Base-by-base conservation (phyloP, 768 basidiomycete genomes). In the Kwoniella heveanensis region DNA sequence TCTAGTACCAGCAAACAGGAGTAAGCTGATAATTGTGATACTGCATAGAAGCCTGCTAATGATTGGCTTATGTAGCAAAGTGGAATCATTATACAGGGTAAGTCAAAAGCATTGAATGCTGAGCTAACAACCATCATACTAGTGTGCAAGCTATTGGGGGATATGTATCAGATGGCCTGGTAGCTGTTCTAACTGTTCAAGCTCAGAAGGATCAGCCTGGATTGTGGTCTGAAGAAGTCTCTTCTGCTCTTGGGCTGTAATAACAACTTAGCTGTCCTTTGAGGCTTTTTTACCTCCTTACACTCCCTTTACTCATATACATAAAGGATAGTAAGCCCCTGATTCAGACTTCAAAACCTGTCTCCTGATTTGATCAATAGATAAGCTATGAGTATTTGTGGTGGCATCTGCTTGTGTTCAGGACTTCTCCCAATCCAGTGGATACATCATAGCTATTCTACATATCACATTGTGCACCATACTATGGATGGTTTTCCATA, bases 81-180 rank as follows among this genome's bases (percentile, higher is more conserved):
- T 65, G 58, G 57, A 65, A 65, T 48, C 64, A 65, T 26, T 65
- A 55, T 55, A 36, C 51, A n/a, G 50, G 44, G 64, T 60, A 47
- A 56, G 64, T 47, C 2, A 32, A 6, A 17, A 27, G 6, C 49
- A 29, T 53, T 29, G n/a, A n/a, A 32, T 10, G 22, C 36, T 13
- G 22, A 21, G 29, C 46, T 60, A 12, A 59, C 57, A 8, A 21
- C 32, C 8, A n/a, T 32, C 12, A 21, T 12, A 2, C 2, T 59
- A 65, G 64, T 1, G 64, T 65, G 0, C 64, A 60, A 51, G 36
- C 37, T 2, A 37, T 65, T 56, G 64, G 64, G 30, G 53, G 27
- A 2, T 32, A 15, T 21, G 48, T 65, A 8, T 59, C 58, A 49
- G 64, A 65, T 52, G 47, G 64, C 7, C 36, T 65, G 19, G 58